Conservation (phyloP, 2,329 filamentous ascomycete genomes). For the Scytalidium lignicola region DNA sequence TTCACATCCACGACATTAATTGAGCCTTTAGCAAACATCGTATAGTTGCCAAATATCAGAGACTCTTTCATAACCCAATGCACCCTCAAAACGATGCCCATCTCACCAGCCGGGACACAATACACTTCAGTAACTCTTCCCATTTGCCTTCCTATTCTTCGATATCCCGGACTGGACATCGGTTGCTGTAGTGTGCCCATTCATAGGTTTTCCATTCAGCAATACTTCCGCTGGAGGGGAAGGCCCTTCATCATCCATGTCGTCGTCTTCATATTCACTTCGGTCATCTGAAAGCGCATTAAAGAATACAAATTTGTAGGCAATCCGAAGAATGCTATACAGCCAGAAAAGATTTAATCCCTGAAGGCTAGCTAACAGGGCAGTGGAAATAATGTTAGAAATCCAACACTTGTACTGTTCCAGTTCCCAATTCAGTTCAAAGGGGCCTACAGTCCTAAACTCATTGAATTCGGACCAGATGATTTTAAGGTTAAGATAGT, state of each 20-base stretch:
- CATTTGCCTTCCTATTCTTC: conserved; percentile 14
- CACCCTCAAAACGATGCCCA: not conserved
- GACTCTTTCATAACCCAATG: not conserved
- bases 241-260: conserved; percentile 18
- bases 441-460: conserved; percentile 70
- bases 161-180: conserved; percentile 3
- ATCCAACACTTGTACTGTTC: conserved; percentile 74
- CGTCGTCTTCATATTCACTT: conserved; percentile 62
- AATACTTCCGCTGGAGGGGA: conserved; percentile 9
- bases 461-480: conserved; percentile 71
- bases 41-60: not conserved
- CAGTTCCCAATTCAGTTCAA: conserved; percentile 69
- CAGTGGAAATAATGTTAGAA: conserved; percentile 61
- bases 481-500: conserved; percentile 76
- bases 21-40: not conserved
- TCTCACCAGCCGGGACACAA: conserved; percentile 1
- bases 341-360: conserved; percentile 79
- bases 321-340: conserved; percentile 70
- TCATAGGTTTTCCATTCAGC: conserved; percentile 12
- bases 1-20: not conserved
- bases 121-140: conserved; percentile 11
- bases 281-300: conserved; percentile 64
- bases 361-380: conserved; percentile 62
- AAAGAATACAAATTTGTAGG: conserved; percentile 62
- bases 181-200: conserved; percentile 12